Evolutionary conservation across 1,284 basidiomycete genomes (phyloP).

Genomic region (Mrakiaceae sp.): DNA sequence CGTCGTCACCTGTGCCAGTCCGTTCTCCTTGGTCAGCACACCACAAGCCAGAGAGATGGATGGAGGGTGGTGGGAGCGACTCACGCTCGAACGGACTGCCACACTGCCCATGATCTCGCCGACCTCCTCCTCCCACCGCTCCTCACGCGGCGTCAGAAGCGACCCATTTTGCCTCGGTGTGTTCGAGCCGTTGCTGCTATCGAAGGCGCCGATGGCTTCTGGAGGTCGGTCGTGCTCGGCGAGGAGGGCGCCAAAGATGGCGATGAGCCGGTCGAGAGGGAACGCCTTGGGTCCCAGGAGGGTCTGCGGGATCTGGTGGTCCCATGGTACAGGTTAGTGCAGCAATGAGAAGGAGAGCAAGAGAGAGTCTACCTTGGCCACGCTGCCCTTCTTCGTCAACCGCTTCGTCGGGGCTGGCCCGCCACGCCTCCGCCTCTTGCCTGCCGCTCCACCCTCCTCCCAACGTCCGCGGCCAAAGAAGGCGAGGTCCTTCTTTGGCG

Average conservation of each 20-base stretch:
- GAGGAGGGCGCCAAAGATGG: conserved; percentile 68
- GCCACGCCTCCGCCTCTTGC: neutral
- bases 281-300: conserved; percentile 71
- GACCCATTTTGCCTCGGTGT: no score
- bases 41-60: neutral
- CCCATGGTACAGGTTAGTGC: no score
- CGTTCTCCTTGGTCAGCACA: no score
- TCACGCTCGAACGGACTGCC: neutral
- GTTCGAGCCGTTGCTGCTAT: no score
- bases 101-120: conserved; percentile 5
- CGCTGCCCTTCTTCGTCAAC: conserved; percentile 16
- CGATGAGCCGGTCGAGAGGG: conserved; percentile 67
- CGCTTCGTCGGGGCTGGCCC: neutral
- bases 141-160: neutral
- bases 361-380: conserved; percentile 18
- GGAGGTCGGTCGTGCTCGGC: conserved; percentile 56
- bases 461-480: conserved; percentile 58
- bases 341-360: neutral
- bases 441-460: conserved; percentile 32
- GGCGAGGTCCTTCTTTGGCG: conserved; percentile 62
- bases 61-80: neutral
- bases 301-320: conserved; percentile 54
- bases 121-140: conserved; percentile 9
- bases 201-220: no score
- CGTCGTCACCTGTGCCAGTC: neutral